phyloP scores from a whole-genome alignment of 2,329 filamentous ascomycete genomes.

The Diplodia sapinea region DNA sequence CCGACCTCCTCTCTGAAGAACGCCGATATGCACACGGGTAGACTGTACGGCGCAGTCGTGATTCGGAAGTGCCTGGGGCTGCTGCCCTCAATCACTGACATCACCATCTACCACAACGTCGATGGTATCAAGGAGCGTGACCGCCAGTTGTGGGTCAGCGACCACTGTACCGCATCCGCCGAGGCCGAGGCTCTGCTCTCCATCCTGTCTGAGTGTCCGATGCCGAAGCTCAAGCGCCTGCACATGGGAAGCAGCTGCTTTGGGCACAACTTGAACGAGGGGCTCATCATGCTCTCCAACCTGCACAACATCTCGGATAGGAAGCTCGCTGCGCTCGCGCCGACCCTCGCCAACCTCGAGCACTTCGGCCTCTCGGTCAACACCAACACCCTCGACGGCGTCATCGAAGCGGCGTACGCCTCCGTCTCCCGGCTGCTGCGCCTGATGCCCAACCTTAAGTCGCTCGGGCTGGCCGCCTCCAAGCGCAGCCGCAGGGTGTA shows the following conservation, averaged over 20 bases:
- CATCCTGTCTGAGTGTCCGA: background rate
- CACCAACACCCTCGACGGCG: conserved; percentile 2
- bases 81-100: background rate
- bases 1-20: background rate
- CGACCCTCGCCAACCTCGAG: background rate
- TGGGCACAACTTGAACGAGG: background rate
- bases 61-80: conserved; percentile 1
- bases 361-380: background rate
- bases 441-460: background rate
- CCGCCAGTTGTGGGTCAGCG: background rate
- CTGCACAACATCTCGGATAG: background rate
- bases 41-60: background rate
- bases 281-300: background rate
- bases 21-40: background rate
- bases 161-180: conserved; percentile 1
- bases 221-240: background rate
- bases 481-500: background rate
- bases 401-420: background rate
- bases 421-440: background rate
- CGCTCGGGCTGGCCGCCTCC: background rate
- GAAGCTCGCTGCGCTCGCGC: background rate
- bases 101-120: background rate
- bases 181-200: background rate
- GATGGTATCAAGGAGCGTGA: background rate
- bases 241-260: background rate